Evolutionary conservation across 352 stramenopile species (phyloP), one percentile per base, ranked within the genome.

Genomic region (Phytophthora kernoviae): DNA sequence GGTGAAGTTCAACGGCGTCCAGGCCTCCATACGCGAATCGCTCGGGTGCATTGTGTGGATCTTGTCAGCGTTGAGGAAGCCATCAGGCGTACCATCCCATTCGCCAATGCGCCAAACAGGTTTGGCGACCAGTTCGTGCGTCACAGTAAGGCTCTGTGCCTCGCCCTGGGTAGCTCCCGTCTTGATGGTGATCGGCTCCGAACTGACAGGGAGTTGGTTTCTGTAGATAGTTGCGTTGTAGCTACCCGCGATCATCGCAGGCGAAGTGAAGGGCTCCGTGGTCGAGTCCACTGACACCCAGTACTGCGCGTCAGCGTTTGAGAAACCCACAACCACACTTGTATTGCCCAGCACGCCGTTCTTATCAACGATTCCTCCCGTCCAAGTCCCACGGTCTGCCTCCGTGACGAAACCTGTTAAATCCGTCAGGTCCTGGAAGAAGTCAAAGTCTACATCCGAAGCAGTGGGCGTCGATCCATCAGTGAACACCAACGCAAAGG

Each of bases 211-310:
- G 12, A 87, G 72, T 21, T 84, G 71, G 52, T 78, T 84, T 61
- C 79, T 84, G 64, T 77, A 84, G 17, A 87, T 77, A 2, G 70
- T 79, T 5, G 79, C 53, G 14, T 74, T 87, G 52, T 87, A 87
- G 21, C 62, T 75, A 8, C 77, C 77, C 9, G 57, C 43, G 21
- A 74, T 68, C 77, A 87, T 87, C 33, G 65, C 37, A 0, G 77
- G 74, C 20, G 77, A 82, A 21, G 65, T 77, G 18, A 79, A 79
- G 0, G 52, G 62, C 32, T 54, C 56, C 2, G 32, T 52, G 9
- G 56, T 64, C 0, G 58, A 48, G 1, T 54, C 51, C 0, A 78
- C 22, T 44, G 68, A 43, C 2, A 66, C 56, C 74, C 77, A 87
- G 55, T 87, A 87, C 61, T 87, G 77, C n/a, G 74, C 77, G 0